Evolutionary conservation across 768 basidiomycete genomes (phyloP).

Genomic region (Termitomyces sp.): DNA sequence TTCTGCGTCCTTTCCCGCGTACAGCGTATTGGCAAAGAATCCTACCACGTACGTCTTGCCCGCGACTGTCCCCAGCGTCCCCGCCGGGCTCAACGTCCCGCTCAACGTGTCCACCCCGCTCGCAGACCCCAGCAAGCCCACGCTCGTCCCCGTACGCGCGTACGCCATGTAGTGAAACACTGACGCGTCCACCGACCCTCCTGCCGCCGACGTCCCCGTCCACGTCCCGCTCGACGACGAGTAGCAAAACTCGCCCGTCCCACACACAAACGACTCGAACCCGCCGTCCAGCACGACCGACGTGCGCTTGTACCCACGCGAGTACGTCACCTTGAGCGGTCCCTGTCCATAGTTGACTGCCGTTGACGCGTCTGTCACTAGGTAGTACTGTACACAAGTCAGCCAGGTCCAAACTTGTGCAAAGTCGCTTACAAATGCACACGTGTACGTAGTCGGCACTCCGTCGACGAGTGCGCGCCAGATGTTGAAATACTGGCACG

Average conservation of each 20-base stretch:
- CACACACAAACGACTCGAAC: slow-evolving; percentile 27
- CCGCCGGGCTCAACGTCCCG: slow-evolving; percentile 31
- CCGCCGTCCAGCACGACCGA: slow-evolving; percentile 35
- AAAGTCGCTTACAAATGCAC: slow-evolving; percentile 35
- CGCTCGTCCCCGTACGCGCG: slow-evolving; percentile 34
- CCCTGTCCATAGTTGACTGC: slow-evolving; percentile 45
- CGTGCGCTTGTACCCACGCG: slow-evolving; percentile 40
- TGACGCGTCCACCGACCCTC: slow-evolving; percentile 36
- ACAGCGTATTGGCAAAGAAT: slow-evolving; percentile 38
- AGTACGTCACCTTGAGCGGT: slow-evolving; percentile 38
- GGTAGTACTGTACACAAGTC: slow-evolving; percentile 32
- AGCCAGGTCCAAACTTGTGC: not conserved
- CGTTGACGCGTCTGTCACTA: slow-evolving; percentile 36
- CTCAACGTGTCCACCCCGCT: slow-evolving; percentile 28
- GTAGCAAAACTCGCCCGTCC: slow-evolving; percentile 35
- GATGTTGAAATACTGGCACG: slow-evolving; percentile 49
- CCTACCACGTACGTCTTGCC: slow-evolving; percentile 35
- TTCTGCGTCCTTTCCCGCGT: slow-evolving; percentile 28
- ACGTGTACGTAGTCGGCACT: slow-evolving; percentile 43
- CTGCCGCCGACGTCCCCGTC: slow-evolving; percentile 30
- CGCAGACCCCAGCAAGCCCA: slow-evolving; percentile 40
- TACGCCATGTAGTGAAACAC: slow-evolving; percentile 38
- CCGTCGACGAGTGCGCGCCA: slow-evolving; percentile 45
- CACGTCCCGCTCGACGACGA: slow-evolving; percentile 30
- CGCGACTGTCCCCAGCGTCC: slow-evolving; percentile 27